Base-by-base conservation (phyloP, 805 yeast species). In the Candida gorgasii region DNA sequence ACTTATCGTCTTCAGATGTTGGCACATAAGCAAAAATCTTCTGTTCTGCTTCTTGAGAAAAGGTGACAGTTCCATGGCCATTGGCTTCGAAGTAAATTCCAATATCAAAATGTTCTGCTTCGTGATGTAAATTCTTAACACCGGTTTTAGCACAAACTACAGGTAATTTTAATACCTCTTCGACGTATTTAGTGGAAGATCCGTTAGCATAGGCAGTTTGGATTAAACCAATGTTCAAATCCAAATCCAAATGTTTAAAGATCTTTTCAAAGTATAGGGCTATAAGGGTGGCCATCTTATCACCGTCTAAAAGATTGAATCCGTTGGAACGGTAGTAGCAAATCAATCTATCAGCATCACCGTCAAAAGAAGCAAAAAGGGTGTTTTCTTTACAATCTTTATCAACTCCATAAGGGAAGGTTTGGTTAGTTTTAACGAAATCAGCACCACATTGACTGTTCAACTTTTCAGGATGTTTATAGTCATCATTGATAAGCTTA, bases 181-280 rank as follows among this genome's bases (percentile, higher is more conserved):
- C 73, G 20, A 92, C 69, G 57, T 79, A 92, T 27, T 75, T 67
- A 0, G 98, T 88, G 1, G 97, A 86, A 5, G 85, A 79, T 8
- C 99, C 99, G 61, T 93, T 93, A 38, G 99, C 99, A 58, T 93
- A 93, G 0, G 99, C 99, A 1, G 99, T 93, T 68, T 93, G 99
- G 23, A 93, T 89, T 4, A 90, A 93, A 7, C 97, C 99, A 39
- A 76, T 53, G n/a, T 63, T 55, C 42, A 75, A 61, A 5, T 55
- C 43, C 44, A 86, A 67, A 37, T 76, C 63, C n/a, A 65, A 55
- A 16, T 82, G 59, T 35, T 83, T 59, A 18, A 68, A 66, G 12
- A 76, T 63, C 41, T 79, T 71, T 46, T 68, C 73, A 53, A 88
- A 78, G 54, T 78, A 82, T 34, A 74, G 69, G 1, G 97, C 96